A percentile compares a stretch with the other conserved stretches of the same genome.
Evolutionary conservation across 768 basidiomycete species (phyloP).

Genomic region (Mycena polygramma): DNA sequence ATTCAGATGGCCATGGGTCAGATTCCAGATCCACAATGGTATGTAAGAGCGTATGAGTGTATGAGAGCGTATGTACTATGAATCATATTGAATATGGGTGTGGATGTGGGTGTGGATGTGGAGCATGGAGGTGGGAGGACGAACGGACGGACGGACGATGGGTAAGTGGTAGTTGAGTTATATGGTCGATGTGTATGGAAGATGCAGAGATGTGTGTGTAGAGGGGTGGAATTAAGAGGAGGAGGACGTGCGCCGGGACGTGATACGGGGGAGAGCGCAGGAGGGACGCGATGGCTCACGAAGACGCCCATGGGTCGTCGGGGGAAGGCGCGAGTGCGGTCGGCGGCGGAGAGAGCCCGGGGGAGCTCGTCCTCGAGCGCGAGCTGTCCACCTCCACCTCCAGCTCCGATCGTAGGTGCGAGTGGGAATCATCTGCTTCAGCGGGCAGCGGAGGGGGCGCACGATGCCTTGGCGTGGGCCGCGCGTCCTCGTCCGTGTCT

Average conservation of each 20-base stretch:
- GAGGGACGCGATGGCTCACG: background rate
- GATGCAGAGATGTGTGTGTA: background rate
- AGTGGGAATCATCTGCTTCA: background rate
- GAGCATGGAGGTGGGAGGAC: too few species aligned
- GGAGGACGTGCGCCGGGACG: too few species aligned
- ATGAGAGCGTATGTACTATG: background rate
- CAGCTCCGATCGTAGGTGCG: background rate
- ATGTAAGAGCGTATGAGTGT: background rate
- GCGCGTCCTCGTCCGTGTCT: background rate
- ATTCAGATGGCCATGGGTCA: background rate
- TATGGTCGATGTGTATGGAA: background rate
- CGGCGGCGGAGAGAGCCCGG: conserved; percentile 23
- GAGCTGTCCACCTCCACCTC: too few species aligned
- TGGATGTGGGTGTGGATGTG: too few species aligned
- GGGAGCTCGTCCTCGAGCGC: conserved; percentile 18
- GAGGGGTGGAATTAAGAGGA: background rate
- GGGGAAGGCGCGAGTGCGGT: conserved; percentile 11
- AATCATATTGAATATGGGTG: too few species aligned
- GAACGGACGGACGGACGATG: too few species aligned
- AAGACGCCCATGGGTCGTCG: conserved; percentile 20
- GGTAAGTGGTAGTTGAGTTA: too few species aligned
- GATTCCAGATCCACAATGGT: background rate
- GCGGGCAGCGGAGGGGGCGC: background rate
- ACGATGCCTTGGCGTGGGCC: conserved; percentile 20
- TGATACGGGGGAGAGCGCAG: background rate